Conservation (phyloP, 164 flowering plant genomes). For the Saururus chinensis region DNA sequence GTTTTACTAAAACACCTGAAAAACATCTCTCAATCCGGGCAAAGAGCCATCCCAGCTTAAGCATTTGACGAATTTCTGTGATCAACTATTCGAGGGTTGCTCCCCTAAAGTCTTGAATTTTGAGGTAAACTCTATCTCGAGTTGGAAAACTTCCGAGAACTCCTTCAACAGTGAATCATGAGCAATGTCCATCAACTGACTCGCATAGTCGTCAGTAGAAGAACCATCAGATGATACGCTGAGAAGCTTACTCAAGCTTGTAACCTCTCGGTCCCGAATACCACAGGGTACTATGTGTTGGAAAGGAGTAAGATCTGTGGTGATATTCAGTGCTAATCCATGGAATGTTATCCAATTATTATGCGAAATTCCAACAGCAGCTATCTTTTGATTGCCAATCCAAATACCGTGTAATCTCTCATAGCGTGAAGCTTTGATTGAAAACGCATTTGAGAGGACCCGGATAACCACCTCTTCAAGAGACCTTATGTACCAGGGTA, state of each 20-base stretch:
- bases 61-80: no score
- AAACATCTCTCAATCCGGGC: no score
- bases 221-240: constrained; percentile 10
- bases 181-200: constrained; percentile 39
- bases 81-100: not conserved
- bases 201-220: not conserved
- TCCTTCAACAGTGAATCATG: constrained; percentile 48
- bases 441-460: constrained; percentile 61
- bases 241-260: constrained; percentile 55
- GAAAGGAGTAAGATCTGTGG: constrained; percentile 71
- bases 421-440: constrained; percentile 62
- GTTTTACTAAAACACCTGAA: no score
- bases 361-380: constrained; percentile 89
- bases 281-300: constrained; percentile 84
- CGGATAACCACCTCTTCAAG: constrained; percentile 95
- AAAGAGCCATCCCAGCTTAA: no score
- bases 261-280: constrained; percentile 56
- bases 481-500: constrained; percentile 96
- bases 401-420: constrained; percentile 92
- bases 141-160: constrained; percentile 72
- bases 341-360: constrained; percentile 88
- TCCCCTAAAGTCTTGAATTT: not conserved
- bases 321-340: constrained; percentile 84
- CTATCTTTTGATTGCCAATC: constrained; percentile 81
- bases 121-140: constrained; percentile 12